Conservation (phyloP, 2,329 filamentous ascomycete species). For the Myriosclerotinia scirpicola region DNA sequence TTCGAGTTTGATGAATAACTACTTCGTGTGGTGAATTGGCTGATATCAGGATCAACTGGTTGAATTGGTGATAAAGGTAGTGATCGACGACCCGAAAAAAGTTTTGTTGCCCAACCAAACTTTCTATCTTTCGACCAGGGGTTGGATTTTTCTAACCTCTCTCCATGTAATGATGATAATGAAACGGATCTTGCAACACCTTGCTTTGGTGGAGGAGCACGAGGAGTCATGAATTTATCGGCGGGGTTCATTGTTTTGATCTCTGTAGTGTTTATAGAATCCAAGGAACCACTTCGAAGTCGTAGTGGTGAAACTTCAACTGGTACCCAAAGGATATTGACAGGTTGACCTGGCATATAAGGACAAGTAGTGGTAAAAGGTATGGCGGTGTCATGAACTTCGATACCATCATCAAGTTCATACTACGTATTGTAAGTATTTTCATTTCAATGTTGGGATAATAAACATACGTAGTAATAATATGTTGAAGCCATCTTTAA, state of each 20-base stretch:
- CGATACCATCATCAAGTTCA: constrained; percentile 73
- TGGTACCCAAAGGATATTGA: constrained; percentile 84
- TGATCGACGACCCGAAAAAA: constrained; percentile 19
- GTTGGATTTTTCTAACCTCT: not conserved
- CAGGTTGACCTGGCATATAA: constrained; percentile 79
- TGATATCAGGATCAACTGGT: not conserved
- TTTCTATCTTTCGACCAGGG: constrained; percentile 24
- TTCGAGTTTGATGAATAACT: constrained; percentile 5
- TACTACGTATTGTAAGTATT: constrained; percentile 56
- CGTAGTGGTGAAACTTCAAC: constrained; percentile 60
- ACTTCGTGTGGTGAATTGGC: constrained; percentile 24
- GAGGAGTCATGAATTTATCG: constrained; percentile 72
- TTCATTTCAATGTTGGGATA: constrained; percentile 36
- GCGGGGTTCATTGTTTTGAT: constrained; percentile 75
- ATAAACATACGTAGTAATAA: constrained; percentile 82
- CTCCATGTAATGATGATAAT: not conserved
- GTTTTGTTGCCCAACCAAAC: constrained; percentile 23
- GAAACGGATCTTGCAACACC: constrained; percentile 40
- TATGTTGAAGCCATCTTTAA: constrained; percentile 92
- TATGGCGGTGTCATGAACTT: constrained; percentile 71
- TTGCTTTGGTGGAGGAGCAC: constrained; percentile 55
- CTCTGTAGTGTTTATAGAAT: constrained; percentile 56
- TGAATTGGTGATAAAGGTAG: constrained; percentile 42
- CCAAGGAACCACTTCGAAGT: constrained; percentile 64
- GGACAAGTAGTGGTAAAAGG: constrained; percentile 79